These are phyloP conservation scores for Cryptosporidium andersoni DNA, from an alignment of 169 alveolate genomes.

Conservation along the genomic window DNA sequence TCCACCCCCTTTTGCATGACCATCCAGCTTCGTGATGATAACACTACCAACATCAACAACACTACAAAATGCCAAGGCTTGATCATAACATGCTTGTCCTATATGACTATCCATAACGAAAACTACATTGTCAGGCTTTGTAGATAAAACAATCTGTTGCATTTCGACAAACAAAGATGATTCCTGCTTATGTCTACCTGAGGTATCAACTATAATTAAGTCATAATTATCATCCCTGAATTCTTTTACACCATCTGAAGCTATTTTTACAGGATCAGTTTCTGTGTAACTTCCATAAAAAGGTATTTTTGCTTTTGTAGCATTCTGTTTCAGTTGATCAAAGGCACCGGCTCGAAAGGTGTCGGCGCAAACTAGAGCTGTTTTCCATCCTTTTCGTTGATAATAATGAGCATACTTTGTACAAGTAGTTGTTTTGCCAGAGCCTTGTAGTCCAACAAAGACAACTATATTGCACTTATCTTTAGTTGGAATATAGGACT, in stretches of 20 bases:
- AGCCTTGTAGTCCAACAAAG: conserved; percentile 99
- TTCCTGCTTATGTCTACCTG: conserved; percentile 99
- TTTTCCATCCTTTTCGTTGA: conserved; percentile 96
- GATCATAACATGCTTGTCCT: conserved; percentile 99
- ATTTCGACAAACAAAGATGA: conserved; percentile 98
- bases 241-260: conserved; percentile 97
- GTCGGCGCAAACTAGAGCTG: conserved; percentile 99
- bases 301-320: conserved; percentile 97
- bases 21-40: conserved; percentile 99
- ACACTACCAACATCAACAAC: conserved; percentile 98
- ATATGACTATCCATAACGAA: conserved; percentile 98
- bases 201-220: conserved; percentile 98
- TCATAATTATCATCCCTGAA: conserved; percentile 94
- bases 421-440: conserved; percentile 99
- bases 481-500: conserved; percentile 91
- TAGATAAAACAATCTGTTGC: conserved; percentile 91
- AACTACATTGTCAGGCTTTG: conserved; percentile 94
- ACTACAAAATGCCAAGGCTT: conserved; percentile 97
- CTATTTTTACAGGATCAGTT: conserved; percentile 98
- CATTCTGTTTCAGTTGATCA: conserved; percentile 99
- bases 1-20: conserved; percentile 99
- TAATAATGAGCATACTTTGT: conserved; percentile 98
- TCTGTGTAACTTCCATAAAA: conserved; percentile 98
- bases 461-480: conserved; percentile 94
- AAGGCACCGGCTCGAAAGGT: conserved; percentile 99